These are phyloP conservation scores for barrel medic (Medicago truncatula) DNA, from an alignment of 306 rosid genomes.

Conservation along the genomic window MtrunA17r5.0-ANR NC_053042.1:45059501-45060000, in stretches of 20 bases:
- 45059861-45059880: background rate
- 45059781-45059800: constrained; percentile 47
- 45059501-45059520: constrained; percentile 83
- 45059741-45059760: constrained; percentile 65
- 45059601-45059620: constrained; percentile 40
- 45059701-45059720: constrained; percentile 89
- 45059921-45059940: background rate
- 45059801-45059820: constrained; percentile 53
- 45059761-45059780: constrained; percentile 73
- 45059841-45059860: constrained; percentile 41
- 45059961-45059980: too few species aligned
- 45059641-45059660: constrained; percentile 71
- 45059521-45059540: constrained; percentile 36
- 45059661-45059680: constrained; percentile 70
- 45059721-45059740: constrained; percentile 81
- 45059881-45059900: background rate
- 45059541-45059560: too few species aligned
- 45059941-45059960: background rate
- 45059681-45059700: constrained; percentile 79
- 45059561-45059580: background rate
- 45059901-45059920: too few species aligned
- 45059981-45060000: too few species aligned
- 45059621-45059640: constrained; percentile 82
- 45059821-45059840: constrained; percentile 61
- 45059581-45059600: constrained; percentile 18